Conservation (phyloP, 495 filamentous ascomycete genomes). For the Aspergillus baeticus region DNA sequence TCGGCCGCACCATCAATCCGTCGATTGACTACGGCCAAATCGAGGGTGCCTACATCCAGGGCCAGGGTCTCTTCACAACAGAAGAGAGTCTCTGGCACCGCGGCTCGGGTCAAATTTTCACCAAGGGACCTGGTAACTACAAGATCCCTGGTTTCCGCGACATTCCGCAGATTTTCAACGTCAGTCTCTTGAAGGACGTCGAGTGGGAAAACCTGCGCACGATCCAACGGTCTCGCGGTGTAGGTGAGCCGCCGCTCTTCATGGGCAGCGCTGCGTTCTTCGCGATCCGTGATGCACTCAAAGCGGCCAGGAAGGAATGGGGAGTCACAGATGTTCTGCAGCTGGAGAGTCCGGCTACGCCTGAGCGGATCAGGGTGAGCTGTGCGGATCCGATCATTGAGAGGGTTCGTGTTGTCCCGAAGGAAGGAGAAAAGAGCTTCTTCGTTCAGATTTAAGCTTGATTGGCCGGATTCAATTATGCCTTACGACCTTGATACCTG, state of each 20-base stretch:
- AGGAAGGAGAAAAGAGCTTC: conserved; percentile 91
- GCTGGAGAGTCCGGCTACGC: conserved; percentile 62
- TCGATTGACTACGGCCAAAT: conserved; percentile 98
- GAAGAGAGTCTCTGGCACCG: conserved; percentile 88
- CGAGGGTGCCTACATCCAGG: conserved; percentile 93
- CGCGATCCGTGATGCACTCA: conserved; percentile 52
- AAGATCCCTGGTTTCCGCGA: conserved; percentile 98
- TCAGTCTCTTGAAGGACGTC: conserved; percentile 87
- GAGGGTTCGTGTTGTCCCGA: conserved; percentile 65
- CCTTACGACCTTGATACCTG: conserved; percentile 17
- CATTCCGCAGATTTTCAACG: conserved; percentile 92
- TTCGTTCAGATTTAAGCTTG: conserved; percentile 62
- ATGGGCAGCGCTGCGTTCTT: conserved; percentile 95
- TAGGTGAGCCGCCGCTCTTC: conserved; percentile 94
- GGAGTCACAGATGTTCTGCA: conserved; percentile 39
- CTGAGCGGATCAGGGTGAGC: conserved; percentile 79
- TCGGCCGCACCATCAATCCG: conserved; percentile 91
- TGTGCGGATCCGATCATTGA: conserved; percentile 88
- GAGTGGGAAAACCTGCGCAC: conserved; percentile 92
- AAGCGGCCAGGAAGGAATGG: conserved; percentile 39
- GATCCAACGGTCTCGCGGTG: conserved; percentile 81
- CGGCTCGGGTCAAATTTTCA: conserved; percentile 78
- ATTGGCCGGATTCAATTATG: not conserved
- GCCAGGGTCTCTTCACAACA: conserved; percentile 95
- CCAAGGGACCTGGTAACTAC: conserved; percentile 85